Evolutionary conservation across 495 filamentous ascomycete genomes (phyloP).

Genomic region (Penicillium pancosmium): DNA sequence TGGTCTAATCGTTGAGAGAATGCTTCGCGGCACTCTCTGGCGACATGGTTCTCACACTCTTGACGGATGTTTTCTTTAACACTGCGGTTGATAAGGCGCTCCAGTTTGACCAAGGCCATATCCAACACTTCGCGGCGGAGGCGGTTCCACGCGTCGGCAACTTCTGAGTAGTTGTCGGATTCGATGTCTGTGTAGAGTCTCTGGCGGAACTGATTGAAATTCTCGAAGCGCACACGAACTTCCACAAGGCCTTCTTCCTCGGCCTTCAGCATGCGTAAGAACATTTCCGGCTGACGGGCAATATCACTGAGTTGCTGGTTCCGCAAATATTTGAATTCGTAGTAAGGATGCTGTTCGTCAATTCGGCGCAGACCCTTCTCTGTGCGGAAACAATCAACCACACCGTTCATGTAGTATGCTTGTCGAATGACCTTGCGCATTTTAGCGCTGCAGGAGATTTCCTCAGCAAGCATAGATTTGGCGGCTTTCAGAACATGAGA

Average conservation of each 20-base stretch:
- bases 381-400: conserved; percentile 84
- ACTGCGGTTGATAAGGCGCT: conserved; percentile 78
- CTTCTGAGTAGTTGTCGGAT: conserved; percentile 91
- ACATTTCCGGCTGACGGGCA: conserved; percentile 81
- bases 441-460: conserved; percentile 82
- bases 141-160: conserved; percentile 93
- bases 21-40: conserved; percentile 77
- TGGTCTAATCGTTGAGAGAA: conserved; percentile 90
- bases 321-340: conserved; percentile 95
- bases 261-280: conserved; percentile 92
- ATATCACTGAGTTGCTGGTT: conserved; percentile 83
- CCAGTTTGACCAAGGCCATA: conserved; percentile 77
- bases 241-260: conserved; percentile 92
- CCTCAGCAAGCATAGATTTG: conserved; percentile 87
- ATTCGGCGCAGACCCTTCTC: conserved; percentile 94
- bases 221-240: conserved; percentile 74
- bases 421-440: conserved; percentile 86
- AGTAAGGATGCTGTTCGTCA: conserved; percentile 93
- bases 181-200: conserved; percentile 79
- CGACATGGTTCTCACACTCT: conserved; percentile 87
- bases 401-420: conserved; percentile 77
- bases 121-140: conserved; percentile 83
- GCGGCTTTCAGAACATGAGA: conserved; percentile 75
- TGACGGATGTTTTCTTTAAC: conserved; percentile 92
- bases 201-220: conserved; percentile 70